Base-by-base conservation (phyloP, 2,329 filamentous ascomycete species). In the Colletotrichum higginsianum region DNA sequence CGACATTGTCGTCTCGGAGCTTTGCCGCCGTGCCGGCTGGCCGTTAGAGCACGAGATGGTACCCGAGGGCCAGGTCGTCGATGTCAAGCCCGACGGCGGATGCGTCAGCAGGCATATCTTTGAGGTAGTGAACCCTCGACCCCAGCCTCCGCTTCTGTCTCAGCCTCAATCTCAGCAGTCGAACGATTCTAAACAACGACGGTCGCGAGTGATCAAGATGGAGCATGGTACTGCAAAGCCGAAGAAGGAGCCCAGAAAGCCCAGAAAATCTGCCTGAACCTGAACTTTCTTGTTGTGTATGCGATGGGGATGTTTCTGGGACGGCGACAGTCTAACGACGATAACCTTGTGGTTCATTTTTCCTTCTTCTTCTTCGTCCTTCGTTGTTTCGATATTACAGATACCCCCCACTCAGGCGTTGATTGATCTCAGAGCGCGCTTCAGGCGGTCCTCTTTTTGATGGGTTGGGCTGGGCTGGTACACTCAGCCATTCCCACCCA, bases 1-100 rank as follows among this genome's bases (percentile, higher is more conserved):
- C 82, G 96, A 99, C 79, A 89, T 95, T 50, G 91, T 98, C 11
- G 93, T 98, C 16, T 89, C 92, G 0, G 96, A 98, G 84, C 88
- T 99, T 63, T 96, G 94, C 79, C 89, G 91, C 55, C 90, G 94
- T 15, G 91, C 94, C 1, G 93, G 92, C 3, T 98, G 96, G 96
- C 85, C 90, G 8, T 82, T 98, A 64, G 80, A 89, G 55, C 95
- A 98, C 78, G 91, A 94, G 75, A 98, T 97, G 94, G 88, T 96
- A 70, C 91, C 92, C n/a, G 81, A 86, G 11, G 85, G 88, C 44
- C 90, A 94, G 80, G 82, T 85, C 68, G 85, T 94, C 21, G 83
- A 89, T 30, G 86, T 94, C 18, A 78, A 79, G 70, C 75, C 84
- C 8, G 83, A 85, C 53, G 85, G 88, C 60, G 88, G 83, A 21